Evolutionary conservation across 495 filamentous ascomycete genomes (phyloP).

Genomic region (Xeromyces bisporus): DNA sequence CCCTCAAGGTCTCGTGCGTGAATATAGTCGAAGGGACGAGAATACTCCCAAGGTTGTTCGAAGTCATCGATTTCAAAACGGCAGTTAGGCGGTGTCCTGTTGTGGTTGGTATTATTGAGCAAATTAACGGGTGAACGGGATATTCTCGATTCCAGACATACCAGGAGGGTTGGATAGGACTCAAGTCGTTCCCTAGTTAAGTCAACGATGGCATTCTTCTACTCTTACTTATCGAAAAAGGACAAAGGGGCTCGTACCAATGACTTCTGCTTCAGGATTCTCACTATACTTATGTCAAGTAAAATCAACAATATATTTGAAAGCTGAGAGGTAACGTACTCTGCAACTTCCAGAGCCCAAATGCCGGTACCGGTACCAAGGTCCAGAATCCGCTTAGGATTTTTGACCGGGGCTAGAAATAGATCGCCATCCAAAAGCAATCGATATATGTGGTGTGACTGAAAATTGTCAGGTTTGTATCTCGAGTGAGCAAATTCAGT

Average conservation of each 20-base stretch:
- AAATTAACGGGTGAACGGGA: constrained; percentile 24
- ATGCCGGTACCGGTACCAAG: constrained; percentile 43
- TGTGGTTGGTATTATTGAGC: constrained; percentile 36
- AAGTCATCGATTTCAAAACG: constrained; percentile 41
- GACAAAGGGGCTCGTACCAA: neutral
- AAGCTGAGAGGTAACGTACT: constrained; percentile 14
- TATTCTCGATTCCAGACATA: constrained; percentile 20
- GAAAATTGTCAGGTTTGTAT: constrained; percentile 18
- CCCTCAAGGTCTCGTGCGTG: constrained; percentile 31
- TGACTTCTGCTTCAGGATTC: constrained; percentile 4
- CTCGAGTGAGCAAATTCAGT: neutral
- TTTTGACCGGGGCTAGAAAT: constrained; percentile 31
- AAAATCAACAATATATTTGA: constrained; percentile 3
- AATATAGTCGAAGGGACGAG: constrained; percentile 35
- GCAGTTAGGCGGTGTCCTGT: constrained; percentile 31
- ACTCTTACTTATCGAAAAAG: no score
- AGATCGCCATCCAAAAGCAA: constrained; percentile 24
- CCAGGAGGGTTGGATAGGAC: constrained; percentile 20
- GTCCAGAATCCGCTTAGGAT: constrained; percentile 32
- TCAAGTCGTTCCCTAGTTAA: constrained; percentile 32
- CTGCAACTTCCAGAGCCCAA: constrained; percentile 35
- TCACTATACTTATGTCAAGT: constrained; percentile 4
- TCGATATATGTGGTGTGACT: constrained; percentile 33
- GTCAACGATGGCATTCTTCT: constrained; percentile 9
- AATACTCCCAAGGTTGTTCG: constrained; percentile 35